Evolutionary conservation across 78 protist species (phyloP).

Genomic region (Salpingoeca rosetta): DNA sequence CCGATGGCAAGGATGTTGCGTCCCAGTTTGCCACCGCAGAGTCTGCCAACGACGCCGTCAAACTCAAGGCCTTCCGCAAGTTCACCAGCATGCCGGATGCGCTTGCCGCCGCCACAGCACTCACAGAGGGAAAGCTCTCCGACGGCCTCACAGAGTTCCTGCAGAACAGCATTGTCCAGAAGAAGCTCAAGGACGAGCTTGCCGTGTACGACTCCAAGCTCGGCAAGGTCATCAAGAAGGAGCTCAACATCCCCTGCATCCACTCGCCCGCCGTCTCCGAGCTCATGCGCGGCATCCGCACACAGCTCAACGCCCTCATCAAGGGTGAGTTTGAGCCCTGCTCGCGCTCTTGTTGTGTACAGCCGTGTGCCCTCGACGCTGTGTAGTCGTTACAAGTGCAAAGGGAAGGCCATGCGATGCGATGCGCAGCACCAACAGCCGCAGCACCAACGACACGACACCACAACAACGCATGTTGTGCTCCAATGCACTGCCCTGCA

Average conservation of each 20-base stretch:
- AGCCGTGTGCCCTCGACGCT: no score
- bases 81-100: slow-evolving; percentile 83
- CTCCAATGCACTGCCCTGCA: no score
- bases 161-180: slow-evolving; percentile 56
- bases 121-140: slow-evolving; percentile 70
- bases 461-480: no score
- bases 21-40: slow-evolving; percentile 23
- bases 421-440: no score
- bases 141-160: slow-evolving; percentile 73
- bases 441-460: no score
- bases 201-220: slow-evolving; percentile 82
- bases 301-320: slow-evolving; percentile 45
- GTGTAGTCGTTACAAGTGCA: no score
- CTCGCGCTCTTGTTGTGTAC: background rate
- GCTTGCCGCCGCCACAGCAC: slow-evolving; percentile 75
- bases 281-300: slow-evolving; percentile 65
- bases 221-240: slow-evolving; percentile 81
- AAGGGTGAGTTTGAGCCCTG: slow-evolving; percentile 2
- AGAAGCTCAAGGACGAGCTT: slow-evolving; percentile 57
- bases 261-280: slow-evolving; percentile 34
- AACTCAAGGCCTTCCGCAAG: slow-evolving; percentile 74
- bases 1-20: slow-evolving; percentile 26
- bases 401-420: no score
- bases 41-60: slow-evolving; percentile 30
- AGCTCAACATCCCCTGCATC: slow-evolving; percentile 53